Evolutionary conservation across 73 alveolate genomes (phyloP), one percentile per base, ranked within the genome.

Genomic region (Tetrahymena elliotti): DNA sequence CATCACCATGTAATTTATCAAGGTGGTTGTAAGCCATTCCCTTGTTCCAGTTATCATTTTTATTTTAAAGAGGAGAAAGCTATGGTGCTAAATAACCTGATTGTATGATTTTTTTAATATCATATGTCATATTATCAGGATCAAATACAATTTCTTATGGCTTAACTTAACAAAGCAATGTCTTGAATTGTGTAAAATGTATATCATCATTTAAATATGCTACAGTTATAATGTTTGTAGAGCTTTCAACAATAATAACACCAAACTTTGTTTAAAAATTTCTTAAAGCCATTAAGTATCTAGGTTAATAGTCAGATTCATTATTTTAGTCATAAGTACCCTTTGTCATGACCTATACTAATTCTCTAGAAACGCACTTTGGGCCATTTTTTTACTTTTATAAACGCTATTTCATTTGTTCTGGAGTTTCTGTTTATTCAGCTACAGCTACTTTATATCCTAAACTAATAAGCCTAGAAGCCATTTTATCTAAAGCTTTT

Each of bases 381-480:
- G 83, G 93, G 13, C 38, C 96, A 15, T 93, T 93, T 83, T 92
- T 97, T 94, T 93, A 34, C 35, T 84, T 37, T 33, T 93, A 54
- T 35, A 97, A 84, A 41, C 98, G 83, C 93, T 96, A 38, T 37
- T 95, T 94, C 95, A 95, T 38, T 88, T 93, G 88, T 33, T 92
- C 96, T 18, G 97, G 97, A 33, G 98, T 96, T 88, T 97, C 98
- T 15, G 97, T 97, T 53, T 97, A 83, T 40, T 96, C 98, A 13
- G 96, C 97, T 11, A 97, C 97, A 11, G 96, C 98, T 31, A 97
- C 97, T 33, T 93, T 96, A 54, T 68, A 95, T 35, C 98, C 98
- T 83, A 53, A 94, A 12, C 93, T 84, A 34, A 96, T 92, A 13
- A 96, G 97, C 82, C 22, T 92, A 12, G 96, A 92, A 18, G 96